Conservation (phyloP, 2,329 filamentous ascomycete species). For the Monosporascus cannonballus region DNA sequence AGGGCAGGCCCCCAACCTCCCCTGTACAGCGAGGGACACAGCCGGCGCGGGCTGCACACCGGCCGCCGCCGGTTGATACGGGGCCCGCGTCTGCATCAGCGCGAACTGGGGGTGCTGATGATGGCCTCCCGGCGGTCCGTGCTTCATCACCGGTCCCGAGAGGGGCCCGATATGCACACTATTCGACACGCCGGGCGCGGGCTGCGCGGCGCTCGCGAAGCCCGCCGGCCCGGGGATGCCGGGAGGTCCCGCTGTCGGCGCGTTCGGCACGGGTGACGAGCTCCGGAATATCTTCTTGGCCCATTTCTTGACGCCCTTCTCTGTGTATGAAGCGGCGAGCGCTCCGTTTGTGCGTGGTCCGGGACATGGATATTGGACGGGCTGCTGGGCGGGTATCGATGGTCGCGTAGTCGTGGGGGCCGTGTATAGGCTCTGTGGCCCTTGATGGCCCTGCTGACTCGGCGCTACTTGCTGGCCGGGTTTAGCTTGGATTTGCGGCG, state of each 20-base stretch:
- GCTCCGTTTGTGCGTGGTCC: neutral
- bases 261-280: constrained; percentile 19
- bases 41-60: neutral
- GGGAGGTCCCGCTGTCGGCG: constrained; percentile 16
- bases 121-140: neutral
- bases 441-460: neutral
- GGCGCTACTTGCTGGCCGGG: constrained; percentile 7
- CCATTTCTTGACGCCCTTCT: constrained; percentile 26
- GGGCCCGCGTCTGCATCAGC: too few relatives aligned
- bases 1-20: neutral
- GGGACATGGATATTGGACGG: neutral
- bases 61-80: neutral
- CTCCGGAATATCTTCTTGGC: constrained; percentile 23
- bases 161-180: too few relatives aligned
- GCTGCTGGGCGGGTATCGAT: neutral
- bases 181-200: neutral
- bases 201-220: neutral
- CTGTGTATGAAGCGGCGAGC: constrained; percentile 14
- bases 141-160: neutral
- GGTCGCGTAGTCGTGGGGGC: neutral
- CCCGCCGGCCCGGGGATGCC: constrained; percentile 15
- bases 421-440: neutral
- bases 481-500: neutral
- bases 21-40: neutral
- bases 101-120: too few relatives aligned